phyloP scores from a whole-genome alignment of 2,329 filamentous ascomycete species.

The Davidsoniella virescens region DNA sequence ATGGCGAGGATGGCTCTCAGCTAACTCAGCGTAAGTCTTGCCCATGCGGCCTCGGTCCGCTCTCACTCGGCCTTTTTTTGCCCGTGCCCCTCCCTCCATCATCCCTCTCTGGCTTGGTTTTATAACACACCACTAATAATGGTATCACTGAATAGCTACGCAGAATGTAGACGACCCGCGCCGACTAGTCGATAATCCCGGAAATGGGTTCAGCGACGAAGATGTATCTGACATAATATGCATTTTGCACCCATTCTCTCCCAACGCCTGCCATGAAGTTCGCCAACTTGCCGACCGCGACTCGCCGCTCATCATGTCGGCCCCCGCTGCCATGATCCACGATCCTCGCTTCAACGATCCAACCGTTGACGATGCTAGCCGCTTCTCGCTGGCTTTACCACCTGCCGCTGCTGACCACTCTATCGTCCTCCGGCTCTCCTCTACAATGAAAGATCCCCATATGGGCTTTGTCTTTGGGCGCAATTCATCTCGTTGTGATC shows the following conservation, averaged over 20 bases:
- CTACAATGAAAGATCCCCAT: constrained; percentile 47
- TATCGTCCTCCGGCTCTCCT: constrained; percentile 67
- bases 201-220: constrained; percentile 65
- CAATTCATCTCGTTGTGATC: constrained; percentile 53
- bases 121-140: background rate
- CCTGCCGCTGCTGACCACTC: constrained; percentile 39
- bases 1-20: constrained; percentile 22
- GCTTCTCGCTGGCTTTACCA: constrained; percentile 34
- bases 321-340: constrained; percentile 28
- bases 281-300: constrained; percentile 30
- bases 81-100: background rate
- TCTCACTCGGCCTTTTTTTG: background rate
- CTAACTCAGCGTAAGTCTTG: constrained; percentile 9
- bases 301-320: constrained; percentile 33
- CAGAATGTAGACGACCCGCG: constrained; percentile 70
- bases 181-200: constrained; percentile 49
- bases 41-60: background rate
- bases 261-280: constrained; percentile 57
- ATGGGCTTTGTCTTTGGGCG: constrained; percentile 79
- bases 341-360: constrained; percentile 34
- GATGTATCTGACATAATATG: constrained; percentile 82
- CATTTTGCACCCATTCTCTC: constrained; percentile 65
- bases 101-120: no score
- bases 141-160: constrained; percentile 35
- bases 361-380: constrained; percentile 31